Base-by-base conservation (phyloP, 495 filamentous ascomycete genomes). In the Daldinia concentrica region DNA sequence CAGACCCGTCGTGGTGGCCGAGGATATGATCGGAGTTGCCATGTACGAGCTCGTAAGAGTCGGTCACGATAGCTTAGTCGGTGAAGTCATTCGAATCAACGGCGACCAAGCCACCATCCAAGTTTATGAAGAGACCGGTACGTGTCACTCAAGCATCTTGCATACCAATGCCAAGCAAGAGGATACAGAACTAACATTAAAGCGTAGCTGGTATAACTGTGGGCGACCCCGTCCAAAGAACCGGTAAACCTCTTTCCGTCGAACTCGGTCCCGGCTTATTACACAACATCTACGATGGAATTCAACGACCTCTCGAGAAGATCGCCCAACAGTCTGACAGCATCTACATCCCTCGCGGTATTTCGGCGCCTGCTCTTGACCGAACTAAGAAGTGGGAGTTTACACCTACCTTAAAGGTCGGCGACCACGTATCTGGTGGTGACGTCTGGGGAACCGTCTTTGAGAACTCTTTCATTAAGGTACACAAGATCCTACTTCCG, bases 231-330 rank as follows among this genome's bases (percentile, higher is more conserved):
- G 96, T 99, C 60, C 62, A 84, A 34, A 88, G 94, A 69, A 97
- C 95, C 15, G 92, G 93, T 76, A 97, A 97, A 86, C 96, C 95
- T 64, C 86, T 99, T 4, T 96, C 94, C 54, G 95, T 99, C 78
- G 96, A 99, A 82, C 90, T 98, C 60, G 95, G 95, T 29, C 95
- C 95, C 70, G 95, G 96, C 75, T 82, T 99, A 82, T 93, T 99
- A 89, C 94, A 98, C 84, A 99, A 96, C 58, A 99, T 99, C 79
- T 99, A 99, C 84, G 96, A 99, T 78, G 95, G 95, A 78, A 98
- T 99, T 74, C 95, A 99, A 80, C 92, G 95, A 68, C 95, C 95
- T 62, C 89, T 99, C 71, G 90, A 89, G 77, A 88, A 87, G 63
- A 99, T 99, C 76, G 85, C 91, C 63, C 84, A 90, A 52, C 80